These are phyloP conservation scores for Cicer bijugum DNA, from an alignment of 306 rosid species.

Conservation along the genomic window DNA sequence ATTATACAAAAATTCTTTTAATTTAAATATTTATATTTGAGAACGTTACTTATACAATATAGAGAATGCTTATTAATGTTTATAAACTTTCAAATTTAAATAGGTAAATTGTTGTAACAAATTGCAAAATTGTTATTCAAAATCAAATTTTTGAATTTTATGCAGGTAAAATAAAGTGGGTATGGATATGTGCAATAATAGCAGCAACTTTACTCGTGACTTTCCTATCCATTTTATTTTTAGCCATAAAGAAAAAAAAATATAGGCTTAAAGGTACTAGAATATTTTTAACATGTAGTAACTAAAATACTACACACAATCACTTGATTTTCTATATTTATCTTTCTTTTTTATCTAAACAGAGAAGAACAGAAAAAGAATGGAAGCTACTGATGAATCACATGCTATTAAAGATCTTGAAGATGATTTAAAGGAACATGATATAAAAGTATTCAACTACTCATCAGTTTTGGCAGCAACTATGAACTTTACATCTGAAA, in stretches of 20 bases:
- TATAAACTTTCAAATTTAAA: too few species aligned
- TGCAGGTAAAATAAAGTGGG: conserved; percentile 34
- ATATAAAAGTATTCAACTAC: conserved; percentile 22
- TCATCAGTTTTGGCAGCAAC: conserved; percentile 40
- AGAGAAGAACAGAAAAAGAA: background rate
- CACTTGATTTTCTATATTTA: background rate
- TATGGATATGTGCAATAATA: conserved; percentile 13
- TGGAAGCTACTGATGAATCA: background rate
- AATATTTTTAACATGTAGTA: background rate
- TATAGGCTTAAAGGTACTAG: background rate
- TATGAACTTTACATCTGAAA: conserved; percentile 20
- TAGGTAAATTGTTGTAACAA: too few species aligned
- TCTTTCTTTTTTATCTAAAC: background rate
- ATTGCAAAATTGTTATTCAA: too few species aligned
- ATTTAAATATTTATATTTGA: too few species aligned
- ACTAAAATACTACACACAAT: background rate
- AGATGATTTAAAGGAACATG: conserved; percentile 8
- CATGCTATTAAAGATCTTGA: background rate
- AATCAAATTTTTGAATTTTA: too few species aligned
- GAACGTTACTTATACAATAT: too few species aligned
- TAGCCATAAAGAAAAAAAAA: conserved; percentile 1
- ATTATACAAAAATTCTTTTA: too few species aligned
- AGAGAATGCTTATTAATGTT: too few species aligned
- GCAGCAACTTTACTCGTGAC: background rate
- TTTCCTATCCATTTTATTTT: background rate